These are phyloP conservation scores for Gracilaria vermiculophylla DNA, from an alignment of 23 red algal genomes.

Conservation along the genomic window DNA sequence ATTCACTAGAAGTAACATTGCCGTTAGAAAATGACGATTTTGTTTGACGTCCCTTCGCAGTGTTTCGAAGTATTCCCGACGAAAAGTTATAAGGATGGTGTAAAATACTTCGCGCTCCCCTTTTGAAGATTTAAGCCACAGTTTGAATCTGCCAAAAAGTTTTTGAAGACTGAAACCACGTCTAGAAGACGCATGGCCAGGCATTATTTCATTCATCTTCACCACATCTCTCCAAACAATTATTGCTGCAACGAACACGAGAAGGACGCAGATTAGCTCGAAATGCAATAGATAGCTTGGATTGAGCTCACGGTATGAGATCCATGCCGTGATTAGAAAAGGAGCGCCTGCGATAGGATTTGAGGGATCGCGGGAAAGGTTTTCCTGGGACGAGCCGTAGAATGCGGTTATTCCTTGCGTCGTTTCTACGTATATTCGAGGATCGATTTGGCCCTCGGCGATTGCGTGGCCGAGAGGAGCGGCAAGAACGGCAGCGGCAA, in stretches of 20 bases:
- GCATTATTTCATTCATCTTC: slow-evolving; percentile 14
- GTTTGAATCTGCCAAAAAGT: background rate
- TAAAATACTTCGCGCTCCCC: background rate
- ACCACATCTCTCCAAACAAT: background rate
- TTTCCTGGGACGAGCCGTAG: slow-evolving; percentile 3
- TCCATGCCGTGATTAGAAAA: slow-evolving; percentile 18
- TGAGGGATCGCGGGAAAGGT: slow-evolving; percentile 1
- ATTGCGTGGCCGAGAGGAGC: slow-evolving; percentile 8
- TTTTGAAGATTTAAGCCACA: background rate
- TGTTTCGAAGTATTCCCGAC: background rate
- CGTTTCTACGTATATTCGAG: slow-evolving; percentile 5
- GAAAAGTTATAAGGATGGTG: background rate
- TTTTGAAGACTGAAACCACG: slow-evolving; percentile 7
- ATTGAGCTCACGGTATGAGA: slow-evolving; percentile 12
- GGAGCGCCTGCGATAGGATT: slow-evolving; percentile 35
- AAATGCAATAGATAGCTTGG: background rate
- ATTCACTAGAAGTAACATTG: slow-evolving; percentile 2
- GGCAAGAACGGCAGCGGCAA: slow-evolving; percentile 14
- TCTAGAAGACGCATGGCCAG: background rate
- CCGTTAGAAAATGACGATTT: background rate
- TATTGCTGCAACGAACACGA: background rate
- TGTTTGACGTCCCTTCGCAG: background rate
- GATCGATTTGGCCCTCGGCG: slow-evolving; percentile 28
- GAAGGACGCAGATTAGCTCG: background rate
- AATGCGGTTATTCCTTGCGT: slow-evolving; percentile 11